Conservation (phyloP, 2,329 filamentous ascomycete species). For the Beauveria bassiana region DNA sequence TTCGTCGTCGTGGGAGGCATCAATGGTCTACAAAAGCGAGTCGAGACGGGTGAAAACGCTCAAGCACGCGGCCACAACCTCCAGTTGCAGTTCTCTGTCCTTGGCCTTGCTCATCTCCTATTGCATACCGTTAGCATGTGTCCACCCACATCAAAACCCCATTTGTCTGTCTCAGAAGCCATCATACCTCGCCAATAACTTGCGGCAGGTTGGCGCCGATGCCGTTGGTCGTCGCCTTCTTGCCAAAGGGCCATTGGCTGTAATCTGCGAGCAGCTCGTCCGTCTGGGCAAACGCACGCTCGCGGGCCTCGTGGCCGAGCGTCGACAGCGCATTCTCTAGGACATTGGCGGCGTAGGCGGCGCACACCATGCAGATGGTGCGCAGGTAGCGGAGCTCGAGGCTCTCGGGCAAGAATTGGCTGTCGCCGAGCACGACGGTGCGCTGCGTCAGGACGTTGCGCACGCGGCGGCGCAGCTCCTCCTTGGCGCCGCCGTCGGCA, state of each 20-base stretch:
- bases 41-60: slow-evolving; percentile 97
- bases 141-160: background rate
- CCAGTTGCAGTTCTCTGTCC: slow-evolving; percentile 91
- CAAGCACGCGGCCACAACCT: slow-evolving; percentile 93
- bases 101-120: slow-evolving; percentile 76
- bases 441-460: slow-evolving; percentile 88
- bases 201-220: slow-evolving; percentile 90
- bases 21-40: slow-evolving; percentile 69
- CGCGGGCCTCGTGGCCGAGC: slow-evolving; percentile 86
- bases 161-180: background rate
- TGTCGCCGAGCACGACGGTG: slow-evolving; percentile 80
- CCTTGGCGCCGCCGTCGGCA: slow-evolving; percentile 91
- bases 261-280: slow-evolving; percentile 94
- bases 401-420: slow-evolving; percentile 86
- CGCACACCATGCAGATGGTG: slow-evolving; percentile 94
- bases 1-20: slow-evolving; percentile 2
- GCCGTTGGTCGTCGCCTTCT: slow-evolving; percentile 68
- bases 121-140: slow-evolving; percentile 14
- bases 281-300: slow-evolving; percentile 92
- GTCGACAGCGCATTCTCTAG: slow-evolving; percentile 95
- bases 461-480: slow-evolving; percentile 89
- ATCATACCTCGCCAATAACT: slow-evolving; percentile 63
- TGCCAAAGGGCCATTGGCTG: slow-evolving; percentile 93
- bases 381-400: slow-evolving; percentile 90
- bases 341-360: slow-evolving; percentile 95